Evolutionary conservation across 2,329 filamentous ascomycete species (phyloP).

Genomic region (Hymenotorrendiella dingleyae): DNA sequence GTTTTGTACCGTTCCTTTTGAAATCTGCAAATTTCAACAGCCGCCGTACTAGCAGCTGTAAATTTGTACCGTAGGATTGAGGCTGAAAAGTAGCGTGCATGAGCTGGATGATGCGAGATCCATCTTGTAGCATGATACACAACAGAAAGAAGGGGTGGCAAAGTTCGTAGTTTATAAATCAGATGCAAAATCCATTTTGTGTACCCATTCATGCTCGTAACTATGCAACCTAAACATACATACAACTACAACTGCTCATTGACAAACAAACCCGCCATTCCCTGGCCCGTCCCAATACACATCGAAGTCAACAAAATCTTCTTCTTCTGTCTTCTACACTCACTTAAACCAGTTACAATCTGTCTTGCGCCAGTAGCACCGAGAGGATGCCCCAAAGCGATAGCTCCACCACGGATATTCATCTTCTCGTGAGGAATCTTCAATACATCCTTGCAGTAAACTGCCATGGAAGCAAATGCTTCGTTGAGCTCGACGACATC

Average conservation of each 20-base stretch:
- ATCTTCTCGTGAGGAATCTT: slow-evolving; percentile 69
- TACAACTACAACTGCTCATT: slow-evolving; percentile 43
- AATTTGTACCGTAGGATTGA: too few relatives aligned
- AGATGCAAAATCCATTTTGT: too few relatives aligned
- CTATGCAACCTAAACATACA: too few relatives aligned
- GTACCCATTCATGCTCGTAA: too few relatives aligned
- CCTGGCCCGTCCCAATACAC: slow-evolving; percentile 69
- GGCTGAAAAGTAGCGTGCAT: too few relatives aligned
- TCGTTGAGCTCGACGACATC: slow-evolving; percentile 95
- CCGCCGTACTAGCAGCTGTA: too few relatives aligned
- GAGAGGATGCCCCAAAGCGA: slow-evolving; percentile 78
- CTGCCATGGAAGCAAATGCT: slow-evolving; percentile 95
- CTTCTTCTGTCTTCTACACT: slow-evolving; percentile 78
- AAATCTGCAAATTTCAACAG: too few relatives aligned
- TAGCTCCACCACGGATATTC: slow-evolving; percentile 76
- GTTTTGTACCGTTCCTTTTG: too few relatives aligned
- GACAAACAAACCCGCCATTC: slow-evolving; percentile 62
- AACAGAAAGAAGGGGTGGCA: not conserved
- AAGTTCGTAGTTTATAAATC: too few relatives aligned
- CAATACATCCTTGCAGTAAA: slow-evolving; percentile 77
- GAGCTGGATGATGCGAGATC: too few relatives aligned
- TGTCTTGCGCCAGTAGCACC: slow-evolving; percentile 72
- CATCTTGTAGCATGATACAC: too few relatives aligned
- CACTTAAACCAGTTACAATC: slow-evolving; percentile 84
- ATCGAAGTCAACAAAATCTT: slow-evolving; percentile 90